Conservation (phyloP, 108 stramenopile species). For the Cyclotella kingstonii region DNA sequence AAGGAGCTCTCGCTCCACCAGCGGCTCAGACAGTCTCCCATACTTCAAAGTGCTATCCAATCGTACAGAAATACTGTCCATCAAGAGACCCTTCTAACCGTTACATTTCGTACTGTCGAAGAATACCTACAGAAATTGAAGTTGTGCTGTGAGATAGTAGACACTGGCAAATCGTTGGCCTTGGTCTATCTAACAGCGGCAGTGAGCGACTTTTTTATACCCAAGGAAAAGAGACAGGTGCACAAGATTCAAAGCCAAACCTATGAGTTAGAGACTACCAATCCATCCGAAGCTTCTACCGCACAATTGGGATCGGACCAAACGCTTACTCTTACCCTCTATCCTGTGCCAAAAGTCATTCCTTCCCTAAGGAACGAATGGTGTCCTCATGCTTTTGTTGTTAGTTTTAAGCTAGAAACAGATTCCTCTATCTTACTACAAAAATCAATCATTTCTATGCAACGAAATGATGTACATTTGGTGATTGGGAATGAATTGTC, state of each 20-base stretch:
- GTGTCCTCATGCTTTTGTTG: constrained; percentile 91
- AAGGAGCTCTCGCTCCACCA: constrained; percentile 52
- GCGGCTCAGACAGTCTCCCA: constrained; percentile 48
- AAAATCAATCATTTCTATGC: constrained; percentile 86
- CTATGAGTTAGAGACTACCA: constrained; percentile 22
- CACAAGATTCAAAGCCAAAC: constrained; percentile 94
- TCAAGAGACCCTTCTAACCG: constrained; percentile 63
- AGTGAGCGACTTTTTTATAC: constrained; percentile 96
- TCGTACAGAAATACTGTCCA: constrained; percentile 50
- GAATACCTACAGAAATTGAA: constrained; percentile 83
- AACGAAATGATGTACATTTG: constrained; percentile 89
- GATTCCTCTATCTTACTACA: constrained; percentile 76
- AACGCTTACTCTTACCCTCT: constrained; percentile 60
- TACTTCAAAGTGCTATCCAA: constrained; percentile 50
- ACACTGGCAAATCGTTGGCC: constrained; percentile 54
- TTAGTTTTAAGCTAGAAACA: constrained; percentile 99
- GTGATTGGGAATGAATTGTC: constrained; percentile 95
- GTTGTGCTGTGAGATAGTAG: constrained; percentile 52
- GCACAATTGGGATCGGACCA: constrained; percentile 24
- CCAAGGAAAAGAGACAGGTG: constrained; percentile 62
- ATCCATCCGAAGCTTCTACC: constrained; percentile 5
- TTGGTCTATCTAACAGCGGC: constrained; percentile 92
- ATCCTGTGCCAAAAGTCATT: constrained; percentile 92
- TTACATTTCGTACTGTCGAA: constrained; percentile 80
- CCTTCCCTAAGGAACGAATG: constrained; percentile 67